Conservation (phyloP, 108 stramenopile genomes). For the Aurantiochytrium sp. region DNA sequence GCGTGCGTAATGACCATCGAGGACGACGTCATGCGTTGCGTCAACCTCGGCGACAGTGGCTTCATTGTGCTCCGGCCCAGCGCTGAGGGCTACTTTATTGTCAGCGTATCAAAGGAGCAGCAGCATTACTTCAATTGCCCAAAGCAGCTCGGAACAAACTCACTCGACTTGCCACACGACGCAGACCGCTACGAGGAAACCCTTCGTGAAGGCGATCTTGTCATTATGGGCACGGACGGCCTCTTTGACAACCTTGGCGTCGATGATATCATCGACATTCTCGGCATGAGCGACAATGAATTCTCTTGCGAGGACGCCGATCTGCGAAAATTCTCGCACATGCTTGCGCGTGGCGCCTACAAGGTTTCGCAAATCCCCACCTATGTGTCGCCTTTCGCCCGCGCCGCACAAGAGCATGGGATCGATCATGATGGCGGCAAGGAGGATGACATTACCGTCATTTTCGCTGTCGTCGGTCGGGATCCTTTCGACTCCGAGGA, state of each 20-base stretch:
- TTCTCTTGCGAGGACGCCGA: not conserved
- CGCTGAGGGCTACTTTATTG: not conserved
- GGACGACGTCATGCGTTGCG: not conserved
- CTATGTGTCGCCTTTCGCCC: not conserved
- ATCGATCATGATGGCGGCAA: not conserved
- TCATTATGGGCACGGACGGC: conserved; percentile 29
- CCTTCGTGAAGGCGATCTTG: conserved; percentile 18
- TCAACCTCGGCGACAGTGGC: conserved; percentile 17
- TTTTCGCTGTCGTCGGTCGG: not conserved
- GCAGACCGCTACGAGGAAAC: conserved; percentile 1
- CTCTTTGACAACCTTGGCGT: conserved; percentile 26
- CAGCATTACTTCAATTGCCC: conserved; percentile 19
- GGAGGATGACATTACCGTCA: not conserved
- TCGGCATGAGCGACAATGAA: not conserved
- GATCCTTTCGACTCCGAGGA: not conserved
- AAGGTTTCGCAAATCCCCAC: not conserved
- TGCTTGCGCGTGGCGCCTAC: not conserved
- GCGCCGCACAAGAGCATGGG: not conserved
- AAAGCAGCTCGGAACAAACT: not conserved
- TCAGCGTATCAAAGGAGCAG: not conserved
- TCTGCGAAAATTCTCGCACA: not conserved
- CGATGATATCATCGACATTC: not conserved
- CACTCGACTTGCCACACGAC: not conserved
- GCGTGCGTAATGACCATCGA: not conserved
- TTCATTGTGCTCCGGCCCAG: not conserved